A percentile compares a stretch with the other conserved stretches of the same genome.
phyloP scores from a whole-genome alignment of 306 rosid genomes.

The Quercus cerris region DNA sequence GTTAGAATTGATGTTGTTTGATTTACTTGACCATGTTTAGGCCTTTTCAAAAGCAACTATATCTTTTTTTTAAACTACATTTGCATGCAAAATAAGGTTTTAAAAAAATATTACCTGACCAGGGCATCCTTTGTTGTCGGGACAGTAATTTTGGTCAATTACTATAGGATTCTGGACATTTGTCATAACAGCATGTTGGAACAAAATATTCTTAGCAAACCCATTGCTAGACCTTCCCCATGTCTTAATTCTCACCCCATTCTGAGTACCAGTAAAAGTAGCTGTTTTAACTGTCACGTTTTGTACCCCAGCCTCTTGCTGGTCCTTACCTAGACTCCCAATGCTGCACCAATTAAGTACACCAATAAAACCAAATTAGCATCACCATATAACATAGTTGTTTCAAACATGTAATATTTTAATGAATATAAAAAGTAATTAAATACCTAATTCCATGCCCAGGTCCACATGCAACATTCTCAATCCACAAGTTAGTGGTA shows the following conservation, averaged over 20 bases:
- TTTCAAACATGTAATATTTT: not conserved
- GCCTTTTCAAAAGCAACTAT: not conserved
- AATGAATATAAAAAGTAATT: not conserved
- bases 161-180: not conserved
- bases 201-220: too few species aligned
- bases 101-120: slow-evolving; percentile 24
- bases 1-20: not conserved
- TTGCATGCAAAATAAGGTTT: not conserved
- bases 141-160: slow-evolving; percentile 63
- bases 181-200: too few species aligned
- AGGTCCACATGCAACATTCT: slow-evolving; percentile 51
- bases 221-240: slow-evolving; percentile 36
- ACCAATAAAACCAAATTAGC: not conserved
- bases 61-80: too few species aligned
- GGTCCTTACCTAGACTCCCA: slow-evolving; percentile 47
- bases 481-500: slow-evolving; percentile 36
- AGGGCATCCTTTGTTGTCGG: slow-evolving; percentile 31
- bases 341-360: slow-evolving; percentile 27
- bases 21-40: not conserved
- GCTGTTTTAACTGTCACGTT: slow-evolving; percentile 48
- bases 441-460: slow-evolving; percentile 64
- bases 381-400: not conserved
- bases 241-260: slow-evolving; percentile 51
- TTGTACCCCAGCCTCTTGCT: slow-evolving; percentile 44
- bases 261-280: slow-evolving; percentile 33